Base-by-base conservation (phyloP, 2,329 filamentous ascomycete species). In the Kalaharituber pfeilii region DNA sequence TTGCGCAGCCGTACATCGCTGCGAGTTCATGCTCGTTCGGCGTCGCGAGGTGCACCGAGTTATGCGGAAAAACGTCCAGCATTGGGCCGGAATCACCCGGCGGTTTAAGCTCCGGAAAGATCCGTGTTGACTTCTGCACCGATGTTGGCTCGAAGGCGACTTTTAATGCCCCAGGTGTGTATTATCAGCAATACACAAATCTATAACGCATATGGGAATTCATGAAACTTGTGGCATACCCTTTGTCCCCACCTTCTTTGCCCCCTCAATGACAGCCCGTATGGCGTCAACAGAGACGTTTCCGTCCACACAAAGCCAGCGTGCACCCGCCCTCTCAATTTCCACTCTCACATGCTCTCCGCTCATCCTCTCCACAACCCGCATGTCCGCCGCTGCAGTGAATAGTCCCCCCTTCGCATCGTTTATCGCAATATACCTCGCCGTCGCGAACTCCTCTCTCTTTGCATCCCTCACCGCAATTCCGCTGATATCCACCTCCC, bases 321-420 rank as follows among this genome's bases (percentile, higher is more conserved):
- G 77, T n/a, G 81, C 50, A 13, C 20, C 26, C 8, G 20, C 29
- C n/a, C 20, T 24, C 25, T 8, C n/a, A 24, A 59, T 49, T 25
- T 51, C 44, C 9, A 11, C 2, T 3, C 5, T 27, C 24, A 56
- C 20, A 24, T 49, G 49, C 11, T 50, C 36, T 2, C n/a, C 22
- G n/a, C 57, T 49, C 0, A 54, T 30, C 47, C n/a, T 33, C 52
- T 59, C 59, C 36, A 94, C 77, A 62, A 94, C 89, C 53, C 74
- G 77, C 87, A 96, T 95, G 66, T 96, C 91, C 3, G 89, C 88
- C 86, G 95, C 94, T 47, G 87, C 89, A 59, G 95, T 69, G n/a
- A 88, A 75, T 2, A 98, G 77, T 59, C 88, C 83, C 67, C 87
- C 93, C 56, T 82, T 78, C 0, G 73, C 73, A 65, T 93, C 84